Evolutionary conservation across 805 yeast species (phyloP).

Genomic region (Clavispora fructus): DNA sequence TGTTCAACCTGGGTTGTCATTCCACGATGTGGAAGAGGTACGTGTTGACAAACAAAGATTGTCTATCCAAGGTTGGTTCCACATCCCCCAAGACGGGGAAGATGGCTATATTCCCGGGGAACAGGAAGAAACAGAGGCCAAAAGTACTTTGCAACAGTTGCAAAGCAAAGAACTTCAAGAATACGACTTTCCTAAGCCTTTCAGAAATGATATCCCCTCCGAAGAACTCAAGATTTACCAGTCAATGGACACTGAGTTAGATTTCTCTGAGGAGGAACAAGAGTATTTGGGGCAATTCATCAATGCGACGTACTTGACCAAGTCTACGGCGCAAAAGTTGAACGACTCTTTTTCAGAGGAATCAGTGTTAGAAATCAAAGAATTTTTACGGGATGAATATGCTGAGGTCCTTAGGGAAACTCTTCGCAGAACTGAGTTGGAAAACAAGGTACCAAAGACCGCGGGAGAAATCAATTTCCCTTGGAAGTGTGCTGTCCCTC

Average conservation of each 20-base stretch:
- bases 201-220: slow-evolving; percentile 37
- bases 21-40: slow-evolving; percentile 98
- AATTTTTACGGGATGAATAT: slow-evolving; percentile 55
- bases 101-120: slow-evolving; percentile 79
- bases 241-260: slow-evolving; percentile 5
- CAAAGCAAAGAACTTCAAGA: slow-evolving; percentile 74
- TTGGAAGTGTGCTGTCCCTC: slow-evolving; percentile 91
- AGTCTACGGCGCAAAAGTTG: slow-evolving; percentile 33
- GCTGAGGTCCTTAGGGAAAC: slow-evolving; percentile 41
- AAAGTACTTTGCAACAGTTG: slow-evolving; percentile 72
- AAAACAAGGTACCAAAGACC: slow-evolving; percentile 51
- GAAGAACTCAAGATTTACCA: slow-evolving; percentile 34
- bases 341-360: slow-evolving; percentile 55
- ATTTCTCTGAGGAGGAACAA: slow-evolving; percentile 34
- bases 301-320: slow-evolving; percentile 42
- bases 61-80: slow-evolving; percentile 98
- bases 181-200: slow-evolving; percentile 73
- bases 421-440: slow-evolving; percentile 56
- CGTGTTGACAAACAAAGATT: slow-evolving; percentile 84
- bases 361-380: slow-evolving; percentile 62
- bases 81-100: slow-evolving; percentile 92
- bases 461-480: slow-evolving; percentile 57
- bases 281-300: slow-evolving; percentile 50
- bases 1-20: slow-evolving; percentile 93
- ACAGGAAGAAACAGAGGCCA: slow-evolving; percentile 69